Conservation (phyloP, 148 eudicot species). For the Linanthus parryae region DNA sequence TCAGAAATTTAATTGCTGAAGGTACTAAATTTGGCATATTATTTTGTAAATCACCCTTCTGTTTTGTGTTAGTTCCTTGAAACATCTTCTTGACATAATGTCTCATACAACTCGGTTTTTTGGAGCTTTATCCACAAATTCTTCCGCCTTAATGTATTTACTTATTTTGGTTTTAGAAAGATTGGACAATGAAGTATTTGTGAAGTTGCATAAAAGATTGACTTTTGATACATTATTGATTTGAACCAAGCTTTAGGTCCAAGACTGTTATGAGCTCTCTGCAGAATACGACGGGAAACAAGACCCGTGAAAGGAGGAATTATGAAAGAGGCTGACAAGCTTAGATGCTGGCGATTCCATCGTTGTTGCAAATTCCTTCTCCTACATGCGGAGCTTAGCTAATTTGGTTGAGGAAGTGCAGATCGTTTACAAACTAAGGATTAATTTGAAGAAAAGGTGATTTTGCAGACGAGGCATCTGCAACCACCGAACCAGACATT, state of each 20-base stretch:
- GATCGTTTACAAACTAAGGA: conserved; percentile 68
- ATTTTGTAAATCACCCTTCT: no score
- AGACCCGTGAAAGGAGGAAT: conserved; percentile 74
- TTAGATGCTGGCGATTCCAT: conserved; percentile 92
- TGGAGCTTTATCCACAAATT: no score
- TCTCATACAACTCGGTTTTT: no score
- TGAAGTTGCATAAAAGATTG: no score
- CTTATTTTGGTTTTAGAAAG: no score
- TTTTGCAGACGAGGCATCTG: conserved; percentile 70
- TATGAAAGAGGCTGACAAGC: conserved; percentile 62
- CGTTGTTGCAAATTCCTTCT: conserved; percentile 68
- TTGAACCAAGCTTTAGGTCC: conserved; percentile 46
- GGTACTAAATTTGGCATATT: no score
- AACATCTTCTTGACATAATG: no score
- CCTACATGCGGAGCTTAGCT: conserved; percentile 84
- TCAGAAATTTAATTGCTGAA: no score
- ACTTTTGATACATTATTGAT: no score
- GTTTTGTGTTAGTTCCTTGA: no score
- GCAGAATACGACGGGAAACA: conserved; percentile 73
- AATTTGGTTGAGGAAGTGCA: conserved; percentile 94
- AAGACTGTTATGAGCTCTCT: conserved; percentile 77
- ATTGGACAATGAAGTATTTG: no score
- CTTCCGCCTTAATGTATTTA: no score
- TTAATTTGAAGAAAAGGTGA: conserved; percentile 69
- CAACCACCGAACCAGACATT: conserved; percentile 73